phyloP scores from a whole-genome alignment of 1,139 yeast species.

The Geotrichum australiense region DNA sequence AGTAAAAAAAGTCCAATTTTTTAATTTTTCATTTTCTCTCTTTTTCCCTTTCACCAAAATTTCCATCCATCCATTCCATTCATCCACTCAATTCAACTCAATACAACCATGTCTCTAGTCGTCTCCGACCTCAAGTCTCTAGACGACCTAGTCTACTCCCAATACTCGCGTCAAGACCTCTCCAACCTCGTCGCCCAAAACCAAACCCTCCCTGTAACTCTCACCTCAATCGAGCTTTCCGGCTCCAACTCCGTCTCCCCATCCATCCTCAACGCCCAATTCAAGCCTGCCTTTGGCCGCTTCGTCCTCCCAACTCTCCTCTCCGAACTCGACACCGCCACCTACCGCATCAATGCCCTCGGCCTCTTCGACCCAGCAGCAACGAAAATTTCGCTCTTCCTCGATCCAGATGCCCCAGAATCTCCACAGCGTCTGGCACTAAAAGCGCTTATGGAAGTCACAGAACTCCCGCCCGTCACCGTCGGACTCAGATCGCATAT shows the following conservation, averaged over 20 bases:
- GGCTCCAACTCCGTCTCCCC: conserved; percentile 50
- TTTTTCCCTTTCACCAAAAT: neutral
- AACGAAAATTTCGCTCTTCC: conserved; percentile 36
- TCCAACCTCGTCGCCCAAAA: conserved; percentile 18
- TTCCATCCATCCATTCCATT: neutral
- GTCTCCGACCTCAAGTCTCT: conserved; percentile 12
- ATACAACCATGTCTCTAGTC: neutral
- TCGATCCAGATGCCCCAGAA: conserved; percentile 15
- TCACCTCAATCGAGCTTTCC: conserved; percentile 45
- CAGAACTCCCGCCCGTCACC: too few relatives aligned
- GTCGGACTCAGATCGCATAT: too few relatives aligned
- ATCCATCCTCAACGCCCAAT: conserved; percentile 46
- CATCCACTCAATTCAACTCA: too few relatives aligned
- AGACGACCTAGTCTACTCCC: conserved; percentile 16
- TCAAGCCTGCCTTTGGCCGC: conserved; percentile 45
- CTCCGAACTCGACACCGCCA: conserved; percentile 29
- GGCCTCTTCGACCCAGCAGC: conserved; percentile 42
- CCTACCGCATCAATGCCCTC: conserved; percentile 30
- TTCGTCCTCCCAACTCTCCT: conserved; percentile 28
- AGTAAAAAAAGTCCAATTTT: neutral
- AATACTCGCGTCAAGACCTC: conserved; percentile 16
- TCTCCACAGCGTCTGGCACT: conserved; percentile 3
- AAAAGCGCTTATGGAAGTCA: neutral
- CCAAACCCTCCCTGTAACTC: conserved; percentile 26
- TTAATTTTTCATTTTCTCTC: neutral